Conservation (phyloP, 2,329 filamentous ascomycete species). For the Akanthomyces uredinophilus region DNA sequence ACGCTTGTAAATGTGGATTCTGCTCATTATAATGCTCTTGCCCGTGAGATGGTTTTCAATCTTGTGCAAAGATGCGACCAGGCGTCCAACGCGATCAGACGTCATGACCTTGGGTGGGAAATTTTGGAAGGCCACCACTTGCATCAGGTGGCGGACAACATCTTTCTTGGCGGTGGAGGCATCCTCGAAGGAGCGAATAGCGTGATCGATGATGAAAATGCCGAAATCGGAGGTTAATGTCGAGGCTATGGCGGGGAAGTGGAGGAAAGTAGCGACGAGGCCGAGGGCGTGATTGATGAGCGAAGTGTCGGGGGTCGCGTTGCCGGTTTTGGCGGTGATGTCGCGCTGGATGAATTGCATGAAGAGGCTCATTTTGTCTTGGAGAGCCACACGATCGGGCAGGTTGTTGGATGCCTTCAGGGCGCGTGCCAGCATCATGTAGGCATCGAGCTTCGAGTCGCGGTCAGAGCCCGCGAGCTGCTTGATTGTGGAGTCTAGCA, state of each 20-base stretch:
- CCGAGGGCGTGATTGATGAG: constrained; percentile 74
- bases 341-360: constrained; percentile 82
- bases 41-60: constrained; percentile 71
- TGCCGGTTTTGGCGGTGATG: constrained; percentile 55
- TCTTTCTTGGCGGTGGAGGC: constrained; percentile 62
- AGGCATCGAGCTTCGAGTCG: constrained; percentile 75
- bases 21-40: constrained; percentile 73
- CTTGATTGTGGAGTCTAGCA: constrained; percentile 80
- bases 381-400: constrained; percentile 67
- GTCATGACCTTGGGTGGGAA: constrained; percentile 74
- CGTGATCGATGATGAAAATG: constrained; percentile 73
- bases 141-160: constrained; percentile 72
- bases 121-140: constrained; percentile 73
- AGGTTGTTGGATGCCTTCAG: constrained; percentile 78
- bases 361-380: constrained; percentile 70
- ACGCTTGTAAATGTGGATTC: constrained; percentile 73
- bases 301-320: constrained; percentile 57
- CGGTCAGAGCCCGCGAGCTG: constrained; percentile 72
- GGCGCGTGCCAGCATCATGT: constrained; percentile 70
- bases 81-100: constrained; percentile 59
- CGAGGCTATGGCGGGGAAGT: constrained; percentile 64
- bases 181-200: constrained; percentile 69
- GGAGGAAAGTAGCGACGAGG: constrained; percentile 70
- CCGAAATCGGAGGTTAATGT: constrained; percentile 74
- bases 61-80: constrained; percentile 65